Conservation (phyloP, 108 stramenopile genomes). For the Cylindrotheca closterium region DNA sequence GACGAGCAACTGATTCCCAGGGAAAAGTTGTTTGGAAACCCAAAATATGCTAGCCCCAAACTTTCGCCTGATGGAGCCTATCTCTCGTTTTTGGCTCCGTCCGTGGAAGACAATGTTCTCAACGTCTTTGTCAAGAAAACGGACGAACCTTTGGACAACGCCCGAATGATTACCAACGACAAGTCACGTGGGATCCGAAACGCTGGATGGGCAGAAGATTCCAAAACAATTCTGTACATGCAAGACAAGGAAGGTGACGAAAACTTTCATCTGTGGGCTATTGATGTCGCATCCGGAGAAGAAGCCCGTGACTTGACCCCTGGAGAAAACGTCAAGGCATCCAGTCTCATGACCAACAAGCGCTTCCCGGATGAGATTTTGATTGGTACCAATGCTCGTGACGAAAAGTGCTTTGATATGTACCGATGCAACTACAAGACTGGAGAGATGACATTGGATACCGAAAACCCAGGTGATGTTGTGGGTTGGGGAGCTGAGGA, state of each 20-base stretch:
- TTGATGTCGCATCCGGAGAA: conserved; percentile 5
- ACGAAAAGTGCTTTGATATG: conserved; percentile 43
- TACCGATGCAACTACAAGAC: conserved; percentile 32
- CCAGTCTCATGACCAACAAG: conserved; percentile 47
- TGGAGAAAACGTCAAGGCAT: conserved; percentile 56
- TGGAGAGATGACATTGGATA: conserved; percentile 35
- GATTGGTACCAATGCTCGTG: conserved; percentile 56
- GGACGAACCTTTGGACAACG: background rate
- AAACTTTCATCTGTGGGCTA: conserved; percentile 62
- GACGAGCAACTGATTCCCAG: conserved; percentile 26
- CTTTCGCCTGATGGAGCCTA: conserved; percentile 44
- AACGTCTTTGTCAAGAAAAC: conserved; percentile 43
- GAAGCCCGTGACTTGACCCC: conserved; percentile 59
- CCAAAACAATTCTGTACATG: conserved; percentile 48
- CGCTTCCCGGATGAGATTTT: conserved; percentile 53
- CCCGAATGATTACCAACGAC: conserved; percentile 52
- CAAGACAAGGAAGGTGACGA: conserved; percentile 59
- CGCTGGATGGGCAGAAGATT: conserved; percentile 52
- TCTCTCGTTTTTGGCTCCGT: conserved; percentile 50
- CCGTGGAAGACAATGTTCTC: conserved; percentile 36
- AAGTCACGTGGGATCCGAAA: conserved; percentile 55
- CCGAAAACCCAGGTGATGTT: conserved; percentile 60
- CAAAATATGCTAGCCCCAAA: conserved; percentile 44
- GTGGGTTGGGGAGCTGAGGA: conserved; percentile 57
- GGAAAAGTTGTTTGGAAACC: conserved; percentile 57